Percentiles rank a stretch among this genome's conserved stretches.
Evolutionary conservation across 2,329 filamentous ascomycete species (phyloP).

Genomic region (Cercospora brassicicola): DNA sequence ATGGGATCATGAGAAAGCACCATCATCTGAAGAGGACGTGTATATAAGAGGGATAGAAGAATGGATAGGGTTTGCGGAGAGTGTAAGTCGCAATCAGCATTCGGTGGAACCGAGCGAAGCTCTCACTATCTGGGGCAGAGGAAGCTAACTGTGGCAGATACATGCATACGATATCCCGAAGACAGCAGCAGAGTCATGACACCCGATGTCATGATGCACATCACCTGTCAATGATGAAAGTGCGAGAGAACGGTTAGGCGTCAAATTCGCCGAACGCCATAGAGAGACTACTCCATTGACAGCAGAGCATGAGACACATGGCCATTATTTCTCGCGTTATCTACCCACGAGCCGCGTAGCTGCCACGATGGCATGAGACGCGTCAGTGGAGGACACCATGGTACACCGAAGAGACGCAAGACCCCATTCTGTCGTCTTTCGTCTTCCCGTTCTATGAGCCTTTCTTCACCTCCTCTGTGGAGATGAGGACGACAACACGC

Average conservation of each 20-base stretch:
- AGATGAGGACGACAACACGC: neutral
- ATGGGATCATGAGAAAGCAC: constrained; percentile 77
- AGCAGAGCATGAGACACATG: neutral
- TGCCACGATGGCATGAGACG: neutral
- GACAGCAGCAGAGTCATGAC: neutral
- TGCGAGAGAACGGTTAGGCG: too few species aligned
- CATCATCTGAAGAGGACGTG: constrained; percentile 63
- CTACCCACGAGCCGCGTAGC: neutral
- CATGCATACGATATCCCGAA: neutral
- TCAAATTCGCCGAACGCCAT: too few species aligned
- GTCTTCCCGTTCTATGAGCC: neutral
- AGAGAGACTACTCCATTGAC: too few species aligned
- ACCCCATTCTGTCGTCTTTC: neutral
- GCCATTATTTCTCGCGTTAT: neutral
- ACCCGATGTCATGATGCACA: neutral
- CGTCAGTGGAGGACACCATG: neutral
- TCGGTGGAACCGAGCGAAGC: too few species aligned
- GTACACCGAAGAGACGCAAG: neutral
- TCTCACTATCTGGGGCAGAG: neutral
- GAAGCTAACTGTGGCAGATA: neutral
- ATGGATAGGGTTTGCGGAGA: constrained; percentile 73
- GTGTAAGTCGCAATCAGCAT: constrained; percentile 50
- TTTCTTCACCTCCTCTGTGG: neutral
- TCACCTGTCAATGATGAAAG: too few species aligned
- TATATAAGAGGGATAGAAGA: constrained; percentile 76